A percentile compares a stretch with the other conserved stretches of the same genome.
Conservation (phyloP, 2,329 filamentous ascomycete species). For the Venturiaceae sp. region DNA sequence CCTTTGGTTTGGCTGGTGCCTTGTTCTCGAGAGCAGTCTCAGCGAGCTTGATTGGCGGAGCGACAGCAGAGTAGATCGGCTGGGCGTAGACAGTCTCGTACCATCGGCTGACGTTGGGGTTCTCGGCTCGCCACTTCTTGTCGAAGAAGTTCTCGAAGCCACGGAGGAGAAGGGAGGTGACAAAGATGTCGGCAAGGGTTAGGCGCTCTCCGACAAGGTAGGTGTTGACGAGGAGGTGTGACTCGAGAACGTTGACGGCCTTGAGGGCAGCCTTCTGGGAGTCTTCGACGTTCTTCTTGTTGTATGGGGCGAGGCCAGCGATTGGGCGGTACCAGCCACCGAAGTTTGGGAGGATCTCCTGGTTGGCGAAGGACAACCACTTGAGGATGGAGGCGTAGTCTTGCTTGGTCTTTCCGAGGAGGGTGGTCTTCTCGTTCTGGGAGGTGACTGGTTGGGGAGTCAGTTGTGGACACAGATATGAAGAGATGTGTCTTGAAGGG, state of each 20-base stretch:
- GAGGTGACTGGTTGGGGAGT: slow-evolving; percentile 65
- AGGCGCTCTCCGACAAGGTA: slow-evolving; percentile 97
- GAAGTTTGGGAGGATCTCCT: slow-evolving; percentile 66
- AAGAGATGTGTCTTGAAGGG: slow-evolving; percentile 6
- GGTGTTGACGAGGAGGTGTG: slow-evolving; percentile 85
- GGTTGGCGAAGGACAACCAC: slow-evolving; percentile 97
- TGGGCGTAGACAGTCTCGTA: slow-evolving; percentile 91
- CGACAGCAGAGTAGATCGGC: slow-evolving; percentile 76
- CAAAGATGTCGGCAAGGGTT: slow-evolving; percentile 91
- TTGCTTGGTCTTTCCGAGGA: slow-evolving; percentile 99
- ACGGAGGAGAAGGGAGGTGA: slow-evolving; percentile 65
- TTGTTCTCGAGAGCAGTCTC: slow-evolving; percentile 68
- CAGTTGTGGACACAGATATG: slow-evolving; percentile 15
- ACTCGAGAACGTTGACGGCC: slow-evolving; percentile 65
- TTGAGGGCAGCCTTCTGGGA: slow-evolving; percentile 58
- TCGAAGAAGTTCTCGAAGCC: slow-evolving; percentile 94
- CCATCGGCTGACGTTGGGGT: slow-evolving; percentile 89
- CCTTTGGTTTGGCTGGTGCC: slow-evolving; percentile 72
- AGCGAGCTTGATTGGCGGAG: slow-evolving; percentile 61
- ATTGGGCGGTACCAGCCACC: slow-evolving; percentile 81
- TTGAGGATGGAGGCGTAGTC: slow-evolving; percentile 97
- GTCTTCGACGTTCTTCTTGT: slow-evolving; percentile 95
- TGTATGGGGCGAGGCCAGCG: slow-evolving; percentile 73
- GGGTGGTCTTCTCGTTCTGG: slow-evolving; percentile 99
- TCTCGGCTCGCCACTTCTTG: slow-evolving; percentile 72